Conservation (phyloP, 2,329 filamentous ascomycete species). For the Amauroascus verrucosus region DNA sequence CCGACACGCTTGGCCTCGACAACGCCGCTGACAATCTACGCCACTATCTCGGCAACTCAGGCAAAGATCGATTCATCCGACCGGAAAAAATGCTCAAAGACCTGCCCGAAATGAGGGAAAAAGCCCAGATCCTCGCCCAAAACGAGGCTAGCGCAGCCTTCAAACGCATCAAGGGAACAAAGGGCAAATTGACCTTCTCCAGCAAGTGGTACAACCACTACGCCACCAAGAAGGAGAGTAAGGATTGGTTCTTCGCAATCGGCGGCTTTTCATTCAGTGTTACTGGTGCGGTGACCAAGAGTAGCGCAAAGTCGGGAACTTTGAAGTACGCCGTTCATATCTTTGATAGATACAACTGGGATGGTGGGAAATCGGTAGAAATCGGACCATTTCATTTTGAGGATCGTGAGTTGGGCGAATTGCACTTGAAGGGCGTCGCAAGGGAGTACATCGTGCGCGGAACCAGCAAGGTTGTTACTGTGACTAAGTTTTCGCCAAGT, state of each 20-base stretch:
- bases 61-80: not conserved
- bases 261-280: not conserved
- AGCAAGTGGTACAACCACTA: not conserved
- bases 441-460: constrained; percentile 1
- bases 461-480: not conserved
- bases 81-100: not conserved
- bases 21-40: not conserved
- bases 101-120: not conserved
- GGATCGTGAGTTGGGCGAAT: not conserved
- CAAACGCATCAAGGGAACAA: not conserved
- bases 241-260: not conserved
- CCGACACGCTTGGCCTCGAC: not conserved
- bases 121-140: not conserved
- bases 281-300: not conserved
- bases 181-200: not conserved
- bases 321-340: not conserved
- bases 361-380: not conserved
- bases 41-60: constrained; percentile 1
- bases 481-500: not conserved
- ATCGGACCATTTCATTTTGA: not conserved
- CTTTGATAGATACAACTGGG: constrained; percentile 1
- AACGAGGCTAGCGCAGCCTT: not conserved
- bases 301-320: not conserved
- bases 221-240: not conserved
- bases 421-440: not conserved